phyloP scores from a whole-genome alignment of 208 protist species.

The Trypanosomatidae sp. region DNA sequence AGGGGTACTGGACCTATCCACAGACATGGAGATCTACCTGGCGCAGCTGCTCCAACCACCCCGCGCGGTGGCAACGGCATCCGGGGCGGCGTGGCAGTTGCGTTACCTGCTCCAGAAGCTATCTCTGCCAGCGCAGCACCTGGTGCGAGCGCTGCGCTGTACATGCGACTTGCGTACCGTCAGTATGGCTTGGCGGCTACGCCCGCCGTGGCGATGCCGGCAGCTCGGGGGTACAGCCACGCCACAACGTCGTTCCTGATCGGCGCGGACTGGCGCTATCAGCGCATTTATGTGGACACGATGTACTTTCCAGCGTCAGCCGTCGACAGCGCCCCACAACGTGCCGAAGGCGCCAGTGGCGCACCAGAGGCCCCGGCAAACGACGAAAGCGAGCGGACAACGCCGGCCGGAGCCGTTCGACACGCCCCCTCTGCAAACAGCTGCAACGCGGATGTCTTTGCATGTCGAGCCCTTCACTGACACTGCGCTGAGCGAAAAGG shows the following conservation, averaged over 20 bases:
- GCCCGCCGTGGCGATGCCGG: slow-evolving; percentile 15
- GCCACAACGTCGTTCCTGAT: slow-evolving; percentile 61
- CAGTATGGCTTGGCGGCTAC: slow-evolving; percentile 13
- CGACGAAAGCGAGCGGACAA: not conserved
- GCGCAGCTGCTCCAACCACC: not conserved
- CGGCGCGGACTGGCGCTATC: slow-evolving; percentile 72
- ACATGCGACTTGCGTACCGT: slow-evolving; percentile 8
- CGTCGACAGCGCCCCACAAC: not conserved
- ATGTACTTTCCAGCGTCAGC: slow-evolving; percentile 33
- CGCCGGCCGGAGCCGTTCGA: not conserved
- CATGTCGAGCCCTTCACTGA: slow-evolving; percentile 12
- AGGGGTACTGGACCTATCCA: not conserved
- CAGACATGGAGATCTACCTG: not conserved
- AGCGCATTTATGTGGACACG: slow-evolving; percentile 66
- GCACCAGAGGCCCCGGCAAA: not conserved
- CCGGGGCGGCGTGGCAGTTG: not conserved
- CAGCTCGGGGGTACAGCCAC: slow-evolving; percentile 37
- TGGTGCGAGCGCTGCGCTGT: not conserved
- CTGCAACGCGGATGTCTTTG: slow-evolving; percentile 13
- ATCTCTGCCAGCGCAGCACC: not conserved
- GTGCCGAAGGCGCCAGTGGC: not conserved
- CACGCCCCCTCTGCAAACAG: not conserved
- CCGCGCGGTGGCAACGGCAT: not conserved
- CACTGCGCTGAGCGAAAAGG: not conserved
- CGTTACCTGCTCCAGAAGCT: not conserved